Base-by-base conservation (phyloP, 225 moss, liverwort and hornwort species). In the Pseudoscleropodium purum region DNA sequence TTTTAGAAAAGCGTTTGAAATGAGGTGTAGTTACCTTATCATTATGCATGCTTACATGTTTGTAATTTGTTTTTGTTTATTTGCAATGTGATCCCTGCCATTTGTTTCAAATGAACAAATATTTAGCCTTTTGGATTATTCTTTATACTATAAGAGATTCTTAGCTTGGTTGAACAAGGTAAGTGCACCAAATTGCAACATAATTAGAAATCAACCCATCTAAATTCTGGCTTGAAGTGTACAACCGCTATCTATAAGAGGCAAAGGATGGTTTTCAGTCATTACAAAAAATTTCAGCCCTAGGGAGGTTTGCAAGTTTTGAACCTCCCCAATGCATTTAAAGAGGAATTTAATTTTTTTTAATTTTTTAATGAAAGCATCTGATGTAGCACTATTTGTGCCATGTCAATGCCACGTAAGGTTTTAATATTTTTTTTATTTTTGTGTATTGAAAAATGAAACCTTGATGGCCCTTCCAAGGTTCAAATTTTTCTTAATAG, bases 151-250 rank as follows among this genome's bases (percentile, higher is more conserved):
- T 4, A 9, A 77, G 14, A 24, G 6, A 77, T 36, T 36, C 9
- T 7, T 0, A 79, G 0, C 0, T 24, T 37, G 16, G 0, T 2
- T 56, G 6, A 56, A 10, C 6, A 56, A 56, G 10, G 16, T 16
- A 16, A 78, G 4, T 79, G 6, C 2, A 56, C 10, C 3, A 56
- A 37, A 37, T 25, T 78, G 37, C 37, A 78, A 16, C 1, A 37
- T 79, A 56, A 79, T 37, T 2, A 37, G 10, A 37, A 79, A 37
- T 79, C 36, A 37, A 36, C 24, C 15, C 15, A 37, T 54, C 1
- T 6, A 24, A 77, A 54, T 54, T 18, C 3, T 52, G 36, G 13
- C 2, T 7, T 54, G 9, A 77, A 36, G 36, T 37, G 3, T 56
- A 6, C 8, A 79, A 56, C 9, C 0, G 37, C 5, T 23, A 20